Base-by-base conservation (phyloP, 1,139 yeast species). In the Magnusiomyces ingens region DNA sequence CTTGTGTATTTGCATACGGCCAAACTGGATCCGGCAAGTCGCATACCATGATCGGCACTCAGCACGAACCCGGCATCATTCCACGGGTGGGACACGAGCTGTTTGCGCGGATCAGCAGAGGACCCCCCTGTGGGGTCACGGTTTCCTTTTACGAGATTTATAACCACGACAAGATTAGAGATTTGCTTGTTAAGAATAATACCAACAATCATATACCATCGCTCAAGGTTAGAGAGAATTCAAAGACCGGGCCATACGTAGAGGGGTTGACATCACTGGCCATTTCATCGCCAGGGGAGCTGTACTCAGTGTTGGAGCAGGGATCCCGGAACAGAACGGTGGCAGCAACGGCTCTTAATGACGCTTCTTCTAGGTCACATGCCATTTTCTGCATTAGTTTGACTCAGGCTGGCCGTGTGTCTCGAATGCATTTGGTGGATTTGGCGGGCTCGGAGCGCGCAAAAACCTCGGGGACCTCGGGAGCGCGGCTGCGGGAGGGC, bases 391-490 rank as follows among this genome's bases (percentile, higher is more conserved):
- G 49, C 3, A 40, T 52, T n/a, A 52, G 49, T 15, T 41, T 83
- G 49, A 71, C 75, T n/a, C 84, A 88, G 65, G 38, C 21, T 12
- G 49, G 49, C 35, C 35, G 37, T 18, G 53, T 53, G 13, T 50
- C 53, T 1, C 45, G 53, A 13, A 46, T 91, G 41, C 87, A 94
- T 35, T 74, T 91, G 55, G 91, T 98, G 73, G 99, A 91, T 71
- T 77, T 91, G 63, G 99, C 99, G 0, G 99, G 99, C 21, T 86
- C 96, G 17, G 99, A 91, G 68, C 88, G 89, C 64, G 71, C 75
- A 0, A 96, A 84, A 62, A 22, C 43, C 2, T 37, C 52, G 8
- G 53, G 51, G 10, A 52, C 54, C 2, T 48, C 51, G 6, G 83
- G 82, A 2, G 74, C 75, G 4, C 78, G 98, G 62, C 75, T 97